Base-by-base conservation (phyloP, 257 asterid genomes). In the Fraxinus excelsior region DNA sequence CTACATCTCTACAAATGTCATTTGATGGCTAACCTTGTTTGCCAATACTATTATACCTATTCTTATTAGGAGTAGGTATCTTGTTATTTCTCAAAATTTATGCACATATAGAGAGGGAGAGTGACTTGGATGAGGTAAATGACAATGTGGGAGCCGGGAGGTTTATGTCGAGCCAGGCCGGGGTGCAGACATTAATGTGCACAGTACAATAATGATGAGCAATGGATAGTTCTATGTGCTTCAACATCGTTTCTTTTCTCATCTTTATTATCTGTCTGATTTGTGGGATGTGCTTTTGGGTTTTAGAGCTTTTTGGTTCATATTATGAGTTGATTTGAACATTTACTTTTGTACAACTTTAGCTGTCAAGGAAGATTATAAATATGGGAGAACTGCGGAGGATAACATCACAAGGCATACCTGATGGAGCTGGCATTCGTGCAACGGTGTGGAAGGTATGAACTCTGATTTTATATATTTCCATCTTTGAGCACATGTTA, bases 371-470 rank as follows among this genome's bases (percentile, higher is more conserved):
- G 86, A 95, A 92, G 89, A 88, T 88, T 29, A 83, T 95, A 86
- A 87, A 91, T 74, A 80, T 91, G 90, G 96, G 91, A 53, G 98
- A 91, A 84, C 81, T 95, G 67, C 82, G 98, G 86, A 92, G 83
- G 86, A 83, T 95, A 58, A 94, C 96, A 75, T 89, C 94, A 11
- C 98, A 90, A 83, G 96, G 99, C 71, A 73, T 91, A 80, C 96
- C 98, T 5, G 98, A 93, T 77, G 98, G 91, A 81, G 91, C 90
- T 83, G 97, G 97, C 72, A 86, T 93, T 79, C 99, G 98, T 25
- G 86, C 99, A 58, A 86, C 86, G 1, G 96, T 90, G 67, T 95
- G 99, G 98, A 92, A 95, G 98, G 99, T 95, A 88, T 29, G 56
- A n/a, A 35, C 46, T 80, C 25, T 49, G 34, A 56, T 51, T 32